phyloP scores from a whole-genome alignment of 2,329 filamentous ascomycete species.

The Ceratocystis variospora region DNA sequence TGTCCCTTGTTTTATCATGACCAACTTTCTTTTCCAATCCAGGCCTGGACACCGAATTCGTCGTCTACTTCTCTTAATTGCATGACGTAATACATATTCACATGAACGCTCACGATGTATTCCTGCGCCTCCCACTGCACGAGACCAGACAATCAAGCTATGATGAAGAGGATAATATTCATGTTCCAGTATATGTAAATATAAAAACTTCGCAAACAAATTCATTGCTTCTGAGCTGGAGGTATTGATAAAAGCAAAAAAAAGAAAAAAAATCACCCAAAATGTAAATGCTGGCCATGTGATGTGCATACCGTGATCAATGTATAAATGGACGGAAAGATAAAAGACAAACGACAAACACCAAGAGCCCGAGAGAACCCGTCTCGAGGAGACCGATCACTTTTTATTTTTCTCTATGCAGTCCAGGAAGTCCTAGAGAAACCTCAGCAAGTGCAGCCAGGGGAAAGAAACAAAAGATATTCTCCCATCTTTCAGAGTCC shows the following conservation, averaged over 20 bases:
- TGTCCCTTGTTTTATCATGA: too few relatives aligned
- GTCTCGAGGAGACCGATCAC: neutral
- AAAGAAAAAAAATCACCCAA: neutral
- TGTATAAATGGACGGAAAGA: constrained; percentile 16
- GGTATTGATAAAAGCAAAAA: neutral
- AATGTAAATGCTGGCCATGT: constrained; percentile 3
- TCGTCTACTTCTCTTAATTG: too few relatives aligned
- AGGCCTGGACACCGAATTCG: too few relatives aligned
- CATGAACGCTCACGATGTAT: too few relatives aligned
- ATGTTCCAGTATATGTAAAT: neutral
- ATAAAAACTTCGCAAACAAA: neutral
- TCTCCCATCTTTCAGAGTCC: neutral
- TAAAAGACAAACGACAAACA: constrained; percentile 21
- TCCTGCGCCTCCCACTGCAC: too few relatives aligned
- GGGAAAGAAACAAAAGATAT: too few relatives aligned
- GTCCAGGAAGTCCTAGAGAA: constrained; percentile 4
- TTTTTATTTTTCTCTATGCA: constrained; percentile 20
- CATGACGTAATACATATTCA: too few relatives aligned
- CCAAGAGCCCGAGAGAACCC: constrained; percentile 16
- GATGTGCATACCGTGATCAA: neutral
- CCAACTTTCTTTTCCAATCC: too few relatives aligned
- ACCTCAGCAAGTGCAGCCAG: neutral
- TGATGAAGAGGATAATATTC: neutral
- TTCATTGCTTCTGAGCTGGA: neutral
- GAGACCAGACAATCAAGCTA: too few relatives aligned